Base-by-base conservation (phyloP, 2,329 filamentous ascomycete genomes). In the Aspergillus ibericus region DNA sequence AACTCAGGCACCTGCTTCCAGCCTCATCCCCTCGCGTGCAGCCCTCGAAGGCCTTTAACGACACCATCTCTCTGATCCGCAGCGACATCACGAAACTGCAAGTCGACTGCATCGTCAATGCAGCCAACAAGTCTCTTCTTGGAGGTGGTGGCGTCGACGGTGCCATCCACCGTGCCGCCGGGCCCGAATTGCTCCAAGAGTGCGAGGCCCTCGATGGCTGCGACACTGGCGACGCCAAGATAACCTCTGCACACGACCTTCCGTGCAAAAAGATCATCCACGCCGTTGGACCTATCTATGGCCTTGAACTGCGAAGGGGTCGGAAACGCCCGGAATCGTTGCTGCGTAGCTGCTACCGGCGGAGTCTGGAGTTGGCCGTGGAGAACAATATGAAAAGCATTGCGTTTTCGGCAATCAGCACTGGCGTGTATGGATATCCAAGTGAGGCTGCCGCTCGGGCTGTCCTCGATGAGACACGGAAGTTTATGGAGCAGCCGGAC, bases 81-180 rank as follows among this genome's bases (percentile, higher is more conserved):
- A 85, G 86, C 66, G 92, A 96, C 74, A 96, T 98, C 74, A 97
- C 93, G 13, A 86, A 81, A 13, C 84, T 98, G 4, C 73, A 82
- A 32, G 83, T 92, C 47, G 91, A 92, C 70, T 89, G 89, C 63
- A 95, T 97, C 66, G 93, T 98, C 73, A 98, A 98, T 73, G 93
- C 95, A 1, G 93, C 95, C 46, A 98, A 98, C 74, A 77, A 76
- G 9, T 83, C 82, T 1, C 85, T 98, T 0, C 82, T 90, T 0
- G 92, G 93, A 55, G 95, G 95, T 54, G 92, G 92, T n/a, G 95
- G 95, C 35, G 92, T 98, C 15, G 89, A 93, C 70, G 90, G 89
- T 40, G 90, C 92, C 27, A 97, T 98, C 67, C 95, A 98, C 73
- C 76, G 83, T 29, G 92, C 89, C 40, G 93, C 95, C 0, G 95